Conservation (phyloP, 164 flowering plant species). For the Santalum album region DNA sequence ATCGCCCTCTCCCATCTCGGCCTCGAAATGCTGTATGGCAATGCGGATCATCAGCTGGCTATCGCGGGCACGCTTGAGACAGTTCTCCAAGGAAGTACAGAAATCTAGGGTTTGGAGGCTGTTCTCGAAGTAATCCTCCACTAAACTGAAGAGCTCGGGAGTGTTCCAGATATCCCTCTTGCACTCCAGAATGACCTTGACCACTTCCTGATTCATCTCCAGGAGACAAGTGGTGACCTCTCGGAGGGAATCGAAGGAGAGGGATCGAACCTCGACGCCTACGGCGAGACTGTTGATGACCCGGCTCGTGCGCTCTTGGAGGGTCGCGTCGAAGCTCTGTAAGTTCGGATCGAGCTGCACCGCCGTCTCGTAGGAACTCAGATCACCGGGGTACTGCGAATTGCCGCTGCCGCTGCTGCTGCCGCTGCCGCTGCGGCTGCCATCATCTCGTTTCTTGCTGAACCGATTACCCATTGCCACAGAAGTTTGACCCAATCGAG, state of each 20-base stretch:
- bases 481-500: neutral
- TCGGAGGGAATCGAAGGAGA: conserved; percentile 56
- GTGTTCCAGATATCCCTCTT: conserved; percentile 69
- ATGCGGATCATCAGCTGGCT: conserved; percentile 51
- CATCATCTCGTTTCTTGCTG: conserved; percentile 14
- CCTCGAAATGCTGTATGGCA: conserved; percentile 57
- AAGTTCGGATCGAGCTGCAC: conserved; percentile 53
- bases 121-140: conserved; percentile 70
- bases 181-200: conserved; percentile 44
- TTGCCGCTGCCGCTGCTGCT: conserved; percentile 3
- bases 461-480: conserved; percentile 23
- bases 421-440: neutral
- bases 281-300: conserved; percentile 47
- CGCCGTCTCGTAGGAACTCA: conserved; percentile 56
- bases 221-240: conserved; percentile 57
- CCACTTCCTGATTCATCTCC: conserved; percentile 77
- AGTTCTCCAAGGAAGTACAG: conserved; percentile 57
- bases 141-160: conserved; percentile 45
- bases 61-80: conserved; percentile 58
- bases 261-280: conserved; percentile 43
- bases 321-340: conserved; percentile 38
- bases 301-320: conserved; percentile 44
- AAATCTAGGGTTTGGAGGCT: conserved; percentile 66
- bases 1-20: conserved; percentile 25
- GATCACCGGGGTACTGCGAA: conserved; percentile 24